Base-by-base conservation (phyloP, 139 green algal species). In the Micractinium sp. region DNA sequence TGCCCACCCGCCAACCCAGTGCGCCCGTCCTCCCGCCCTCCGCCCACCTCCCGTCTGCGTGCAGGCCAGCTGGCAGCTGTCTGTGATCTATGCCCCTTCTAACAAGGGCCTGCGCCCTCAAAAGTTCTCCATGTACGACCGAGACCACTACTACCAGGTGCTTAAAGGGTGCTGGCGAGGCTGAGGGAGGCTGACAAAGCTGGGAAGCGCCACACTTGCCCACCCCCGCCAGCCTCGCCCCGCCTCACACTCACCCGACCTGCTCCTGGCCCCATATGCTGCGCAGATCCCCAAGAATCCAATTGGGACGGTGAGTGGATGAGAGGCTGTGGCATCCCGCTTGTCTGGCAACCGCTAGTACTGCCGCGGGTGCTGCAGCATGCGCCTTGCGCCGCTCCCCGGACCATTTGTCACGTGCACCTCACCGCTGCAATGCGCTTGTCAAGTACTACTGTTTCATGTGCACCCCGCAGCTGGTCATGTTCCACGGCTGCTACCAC, bases 61-160 rank as follows among this genome's bases (percentile, higher is more conserved):
- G 76, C 76, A 82, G 76, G 76, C 76, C 36, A 82, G 36, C 36
- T 82, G 76, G 76, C 76, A 82, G 76, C 15, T 82, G 76, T 38
- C n/a, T 3, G 76, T 82, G n/a, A 82, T 82, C 12, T 23, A 82
- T 63, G 36, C 76, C 14, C 76, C 76, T 2, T 35, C 36, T 36
- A 82, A 82, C 38, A 38, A 39, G 9, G 76, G 76, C 19, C 36
- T 82, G 35, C 35, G 29, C 4, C 76, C 76, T 0, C 29, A 82
- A 14, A 53, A 33, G 23, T 79, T 79, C 33, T 14, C 36, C 33
- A 79, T 79, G 73, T 79, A 41, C n/a, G 33, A 16, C 31, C 29
- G 73, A 20, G 33, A 38, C n/a, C 73, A 79, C 73, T 79, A 41
- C 73, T 79, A 79, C 33, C 73, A 79, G 33, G 73, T 79, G 0